Evolutionary conservation across 2,329 filamentous ascomycete genomes (phyloP), one percentile per base, ranked within the genome.

Genomic region (Apiospora saccharicola): DNA sequence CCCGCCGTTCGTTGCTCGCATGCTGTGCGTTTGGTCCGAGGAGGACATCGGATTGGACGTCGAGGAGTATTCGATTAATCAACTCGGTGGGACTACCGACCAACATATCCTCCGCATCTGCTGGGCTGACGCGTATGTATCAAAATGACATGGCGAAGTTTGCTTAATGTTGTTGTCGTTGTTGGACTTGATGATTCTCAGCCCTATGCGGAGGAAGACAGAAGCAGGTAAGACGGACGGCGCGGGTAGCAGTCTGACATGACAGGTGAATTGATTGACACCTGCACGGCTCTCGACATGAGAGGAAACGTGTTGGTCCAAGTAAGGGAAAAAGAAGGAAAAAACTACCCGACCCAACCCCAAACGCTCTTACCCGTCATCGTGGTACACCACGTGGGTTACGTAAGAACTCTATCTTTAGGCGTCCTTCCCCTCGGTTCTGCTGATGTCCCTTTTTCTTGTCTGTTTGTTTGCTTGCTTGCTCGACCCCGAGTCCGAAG

Each of bases 371-470:
- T 61, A 37, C 57, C 57, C 57, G 57, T 41, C 57, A 41, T 64
- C 34, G 57, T 64, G 57, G 57, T 22, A 64, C 57, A 41, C 57
- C 57, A 64, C 57, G 57, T 64, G 57, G 57, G 57, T 64, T 64
- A 64, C 34, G 34, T 64, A 64, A 64, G 57, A 64, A 64, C 57
- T 64, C 57, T 64, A 64, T 64, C 57, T 64, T 37, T 41, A 64
- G 57, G 57, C 57, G 13, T 22, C 57, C 57, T 41, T 24, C n/a
- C 34, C 30, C 34, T 41, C 57, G 22, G 57, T 19, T 8, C 7
- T 34, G 14, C 34, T 30, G 26, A 30, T 2, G 26, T 22, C 30
- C 37, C 8, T n/a, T 14, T 37, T 26, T 61, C 16, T 37, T 8
- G 7, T 0, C n/a, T 37, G 26, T 4, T 13, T n/a, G 26, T 12